Conservation (phyloP, 1,284 basidiomycete species). For the Cryptococcus amylolentus region DNA sequence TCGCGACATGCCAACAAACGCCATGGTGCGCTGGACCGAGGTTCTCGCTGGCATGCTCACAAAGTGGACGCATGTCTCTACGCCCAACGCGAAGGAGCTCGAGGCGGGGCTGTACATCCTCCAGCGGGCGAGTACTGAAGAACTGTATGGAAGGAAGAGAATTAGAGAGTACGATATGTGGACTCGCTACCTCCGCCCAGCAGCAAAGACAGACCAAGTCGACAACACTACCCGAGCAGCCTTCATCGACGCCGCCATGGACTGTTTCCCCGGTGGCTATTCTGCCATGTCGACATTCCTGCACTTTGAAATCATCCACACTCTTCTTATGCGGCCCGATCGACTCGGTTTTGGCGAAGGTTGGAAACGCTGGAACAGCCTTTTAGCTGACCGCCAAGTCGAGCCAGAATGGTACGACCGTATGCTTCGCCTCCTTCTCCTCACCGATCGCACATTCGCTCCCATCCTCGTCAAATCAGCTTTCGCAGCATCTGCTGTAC, state of each 20-base stretch:
- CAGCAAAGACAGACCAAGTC: conserved; percentile 1
- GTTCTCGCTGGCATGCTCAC: conserved; percentile 10
- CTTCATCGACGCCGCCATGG: conserved; percentile 11
- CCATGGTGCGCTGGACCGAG: conserved; percentile 12
- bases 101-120: conserved; percentile 12
- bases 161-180: conserved; percentile 9
- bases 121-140: not conserved
- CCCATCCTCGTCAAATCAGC: conserved; percentile 5
- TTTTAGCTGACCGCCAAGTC: not conserved
- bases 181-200: conserved; percentile 10
- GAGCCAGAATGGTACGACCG: conserved; percentile 4
- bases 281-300: conserved; percentile 3
- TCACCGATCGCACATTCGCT: conserved; percentile 5
- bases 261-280: conserved; percentile 10
- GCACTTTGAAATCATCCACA: conserved; percentile 11
- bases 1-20: not conserved
- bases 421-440: conserved; percentile 6
- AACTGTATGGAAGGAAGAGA: conserved; percentile 8
- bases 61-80: conserved; percentile 4
- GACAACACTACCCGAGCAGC: conserved; percentile 2
- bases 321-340: conserved; percentile 3
- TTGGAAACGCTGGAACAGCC: conserved; percentile 7
- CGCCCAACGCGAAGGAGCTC: conserved; percentile 1
- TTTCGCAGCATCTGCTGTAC: conserved; percentile 1
- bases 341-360: conserved; percentile 8